These are phyloP conservation scores for Lophiotrema nucula DNA, from an alignment of 495 filamentous ascomycete species.

Conservation along the genomic window DNA sequence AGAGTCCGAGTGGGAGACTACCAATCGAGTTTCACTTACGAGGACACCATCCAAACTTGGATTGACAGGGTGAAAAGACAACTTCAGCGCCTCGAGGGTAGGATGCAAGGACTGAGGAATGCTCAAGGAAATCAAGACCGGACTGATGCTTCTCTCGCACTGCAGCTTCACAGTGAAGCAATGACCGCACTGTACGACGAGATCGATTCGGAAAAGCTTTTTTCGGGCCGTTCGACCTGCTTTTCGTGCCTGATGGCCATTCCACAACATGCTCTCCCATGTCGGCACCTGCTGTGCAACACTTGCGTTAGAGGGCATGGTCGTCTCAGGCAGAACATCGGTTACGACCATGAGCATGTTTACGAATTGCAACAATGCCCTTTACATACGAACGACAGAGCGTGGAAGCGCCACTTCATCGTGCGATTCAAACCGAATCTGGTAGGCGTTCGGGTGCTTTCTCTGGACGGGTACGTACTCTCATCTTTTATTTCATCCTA, in stretches of 20 bases:
- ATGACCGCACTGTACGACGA: too few species aligned
- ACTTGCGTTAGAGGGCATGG: not conserved
- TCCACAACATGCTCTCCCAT: constrained; percentile 9
- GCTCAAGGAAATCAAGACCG: too few species aligned
- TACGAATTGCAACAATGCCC: not conserved
- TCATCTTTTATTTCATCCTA: too few species aligned
- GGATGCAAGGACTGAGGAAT: too few species aligned
- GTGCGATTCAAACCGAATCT: constrained; percentile 35
- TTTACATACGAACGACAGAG: not conserved
- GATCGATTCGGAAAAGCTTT: too few species aligned
- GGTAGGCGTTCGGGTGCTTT: constrained; percentile 42
- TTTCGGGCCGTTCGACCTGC: constrained; percentile 10
- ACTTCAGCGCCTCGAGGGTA: too few species aligned
- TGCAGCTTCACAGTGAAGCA: too few species aligned
- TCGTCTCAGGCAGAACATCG: too few species aligned
- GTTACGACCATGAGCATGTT: not conserved
- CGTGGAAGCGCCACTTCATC: not conserved
- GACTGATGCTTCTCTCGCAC: too few species aligned
- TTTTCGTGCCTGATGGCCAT: constrained; percentile 16
- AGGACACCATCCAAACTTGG: too few species aligned
- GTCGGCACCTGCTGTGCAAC: constrained; percentile 10
- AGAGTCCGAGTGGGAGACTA: constrained; percentile 9
- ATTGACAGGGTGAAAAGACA: too few species aligned
- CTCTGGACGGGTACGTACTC: constrained; percentile 44
- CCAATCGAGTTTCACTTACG: constrained; percentile 19